Conservation (phyloP, 495 filamentous ascomycete species). For the Poronia punctata region DNA sequence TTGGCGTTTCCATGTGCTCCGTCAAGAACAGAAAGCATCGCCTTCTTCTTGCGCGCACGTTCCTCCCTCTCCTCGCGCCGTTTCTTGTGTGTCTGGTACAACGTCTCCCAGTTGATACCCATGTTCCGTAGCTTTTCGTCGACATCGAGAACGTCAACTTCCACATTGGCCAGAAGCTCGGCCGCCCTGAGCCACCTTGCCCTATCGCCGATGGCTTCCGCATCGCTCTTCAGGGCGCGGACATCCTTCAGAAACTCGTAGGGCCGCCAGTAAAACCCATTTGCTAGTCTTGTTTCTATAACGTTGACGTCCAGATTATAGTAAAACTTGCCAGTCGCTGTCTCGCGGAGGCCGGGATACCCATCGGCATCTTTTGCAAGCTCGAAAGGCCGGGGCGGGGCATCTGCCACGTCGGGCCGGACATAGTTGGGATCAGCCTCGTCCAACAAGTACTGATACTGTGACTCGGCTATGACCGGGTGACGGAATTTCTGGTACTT, state of each 20-base stretch:
- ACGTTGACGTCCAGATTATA: slow-evolving; percentile 92
- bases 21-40: slow-evolving; percentile 34
- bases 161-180: slow-evolving; percentile 83
- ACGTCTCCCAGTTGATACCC: slow-evolving; percentile 37
- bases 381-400: slow-evolving; percentile 65
- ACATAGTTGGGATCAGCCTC: slow-evolving; percentile 77
- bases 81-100: slow-evolving; percentile 67
- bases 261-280: slow-evolving; percentile 88
- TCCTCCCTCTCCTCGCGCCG: slow-evolving; percentile 59
- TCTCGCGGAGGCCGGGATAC: slow-evolving; percentile 61
- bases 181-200: slow-evolving; percentile 77
- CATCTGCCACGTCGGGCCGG: slow-evolving; percentile 62
- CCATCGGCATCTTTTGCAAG: slow-evolving; percentile 67
- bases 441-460: slow-evolving; percentile 72
- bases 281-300: slow-evolving; percentile 88
- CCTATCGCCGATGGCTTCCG: slow-evolving; percentile 64
- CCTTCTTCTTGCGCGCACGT: slow-evolving; percentile 49
- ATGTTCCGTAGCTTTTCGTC: slow-evolving; percentile 47
- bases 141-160: slow-evolving; percentile 76
- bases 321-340: slow-evolving; percentile 69
- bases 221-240: slow-evolving; percentile 74
- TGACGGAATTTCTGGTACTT: slow-evolving; percentile 77
- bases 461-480: slow-evolving; percentile 63
- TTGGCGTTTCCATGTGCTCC: slow-evolving; percentile 29
- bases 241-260: slow-evolving; percentile 84